These are phyloP conservation scores for Ilex asprella DNA, from an alignment of 257 asterid genomes.

Conservation along the genomic window DNA sequence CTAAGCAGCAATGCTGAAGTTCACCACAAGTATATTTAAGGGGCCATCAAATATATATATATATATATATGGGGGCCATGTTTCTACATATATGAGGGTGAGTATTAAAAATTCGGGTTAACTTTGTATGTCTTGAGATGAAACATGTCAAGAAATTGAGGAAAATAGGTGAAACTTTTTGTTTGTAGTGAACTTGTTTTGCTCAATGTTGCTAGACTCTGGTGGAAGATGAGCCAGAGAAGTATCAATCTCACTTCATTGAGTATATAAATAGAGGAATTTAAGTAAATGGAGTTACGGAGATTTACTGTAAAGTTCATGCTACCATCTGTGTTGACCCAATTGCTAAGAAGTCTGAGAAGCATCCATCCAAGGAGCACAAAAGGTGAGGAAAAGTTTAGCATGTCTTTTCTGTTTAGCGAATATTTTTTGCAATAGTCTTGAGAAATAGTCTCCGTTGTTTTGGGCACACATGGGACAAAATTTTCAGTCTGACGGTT, in stretches of 20 bases:
- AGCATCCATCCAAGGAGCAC: conserved; percentile 38
- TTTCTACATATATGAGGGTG: conserved; percentile 74
- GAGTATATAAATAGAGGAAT: conserved; percentile 49
- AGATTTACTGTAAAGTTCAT: conserved; percentile 68
- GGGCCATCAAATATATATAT: too few relatives aligned
- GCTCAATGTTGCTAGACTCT: conserved; percentile 28
- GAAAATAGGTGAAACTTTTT: too few relatives aligned
- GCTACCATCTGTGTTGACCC: conserved; percentile 57
- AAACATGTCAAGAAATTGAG: too few relatives aligned
- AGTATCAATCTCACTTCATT: conserved; percentile 59
- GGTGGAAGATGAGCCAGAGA: conserved; percentile 77
- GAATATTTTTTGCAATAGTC: too few relatives aligned
- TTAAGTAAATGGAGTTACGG: conserved; percentile 58
- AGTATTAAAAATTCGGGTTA: neutral
- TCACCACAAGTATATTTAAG: conserved; percentile 36
- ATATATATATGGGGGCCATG: conserved; percentile 27
- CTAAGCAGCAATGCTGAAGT: conserved; percentile 67
- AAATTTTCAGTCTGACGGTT: too few relatives aligned
- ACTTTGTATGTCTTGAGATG: too few relatives aligned
- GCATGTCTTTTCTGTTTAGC: too few relatives aligned
- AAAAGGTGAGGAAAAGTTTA: conserved; percentile 28
- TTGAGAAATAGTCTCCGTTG: too few relatives aligned
- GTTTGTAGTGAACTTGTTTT: neutral
- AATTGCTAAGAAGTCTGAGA: conserved; percentile 30
- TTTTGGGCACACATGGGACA: too few relatives aligned